Base-by-base conservation (phyloP, 352 stramenopile species). In the Pythium dissotocum region DNA sequence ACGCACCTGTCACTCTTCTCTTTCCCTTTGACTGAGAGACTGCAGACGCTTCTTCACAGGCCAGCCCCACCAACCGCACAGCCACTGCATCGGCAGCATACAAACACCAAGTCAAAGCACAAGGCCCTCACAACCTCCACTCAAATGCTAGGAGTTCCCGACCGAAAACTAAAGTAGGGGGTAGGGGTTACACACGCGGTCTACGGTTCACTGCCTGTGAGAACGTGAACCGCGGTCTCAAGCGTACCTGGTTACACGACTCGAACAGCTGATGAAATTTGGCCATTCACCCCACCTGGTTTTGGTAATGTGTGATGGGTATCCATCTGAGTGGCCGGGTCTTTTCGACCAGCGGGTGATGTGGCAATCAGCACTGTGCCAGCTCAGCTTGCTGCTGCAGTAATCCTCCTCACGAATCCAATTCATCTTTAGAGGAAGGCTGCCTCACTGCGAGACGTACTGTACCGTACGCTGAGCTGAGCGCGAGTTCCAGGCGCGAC, bases 1-100 rank as follows among this genome's bases (percentile, higher is more conserved):
- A 65, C 67, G 67, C 67, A 73, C 67, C 67, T 72, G 58, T 72
- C 60, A 72, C 60, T 73, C 61, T 73, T 73, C 67, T 73, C 67
- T 73, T 72, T 73, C 67, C 66, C 60, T 73, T 73, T 73, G 67
- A 73, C 67, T 73, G 67, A 69, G 61, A 65, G 60, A 73, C 67
- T 73, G 66, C 60, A 65, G 52, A 26, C 49, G 58, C 56, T 56
- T 59, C 56, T 59, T 64, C 48, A 59, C 35, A 66, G 58, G 63
- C 49, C 35, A 38, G 51, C 51, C 49, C 36, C 49, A 63, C 66
- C 66, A 72, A 72, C 66, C 60, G 66, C 52, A 18, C 66, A 72
- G 66, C 66, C 66, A 72, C 38, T 59, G 52, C 58, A 58, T 66
- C 40, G 33, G 10, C 21, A 28, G 8, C 52, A 71, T 71, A 71